Evolutionary conservation across 495 filamentous ascomycete species (phyloP).

Genomic region (Diplogelasinospora grovesii): DNA sequence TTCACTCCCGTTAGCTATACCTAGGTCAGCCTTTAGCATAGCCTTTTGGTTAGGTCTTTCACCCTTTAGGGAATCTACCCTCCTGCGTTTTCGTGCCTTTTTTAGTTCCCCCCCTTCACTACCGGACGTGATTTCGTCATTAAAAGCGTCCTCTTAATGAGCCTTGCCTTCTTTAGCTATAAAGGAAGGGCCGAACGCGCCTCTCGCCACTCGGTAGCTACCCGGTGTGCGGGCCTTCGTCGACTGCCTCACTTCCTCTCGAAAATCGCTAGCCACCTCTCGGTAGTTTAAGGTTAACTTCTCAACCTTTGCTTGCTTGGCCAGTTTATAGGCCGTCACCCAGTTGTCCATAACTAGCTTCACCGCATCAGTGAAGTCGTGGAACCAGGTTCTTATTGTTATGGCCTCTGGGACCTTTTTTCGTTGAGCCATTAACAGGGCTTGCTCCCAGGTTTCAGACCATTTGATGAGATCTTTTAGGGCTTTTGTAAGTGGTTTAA

Average conservation of each 20-base stretch:
- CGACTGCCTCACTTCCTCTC: not conserved
- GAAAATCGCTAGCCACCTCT: too few relatives aligned
- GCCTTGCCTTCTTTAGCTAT: too few relatives aligned
- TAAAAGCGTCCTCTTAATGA: conserved; percentile 4
- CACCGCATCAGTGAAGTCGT: conserved; percentile 1
- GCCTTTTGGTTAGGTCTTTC: too few relatives aligned
- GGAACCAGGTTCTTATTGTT: not conserved
- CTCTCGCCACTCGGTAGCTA: too few relatives aligned
- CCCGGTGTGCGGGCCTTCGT: conserved; percentile 1
- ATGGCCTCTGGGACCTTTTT: not conserved
- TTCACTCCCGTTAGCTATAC: too few relatives aligned
- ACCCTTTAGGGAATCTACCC: too few relatives aligned
- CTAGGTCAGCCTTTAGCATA: too few relatives aligned
- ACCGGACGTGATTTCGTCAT: not conserved
- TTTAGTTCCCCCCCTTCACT: too few relatives aligned
- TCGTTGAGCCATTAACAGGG: not conserved
- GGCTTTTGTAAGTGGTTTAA: too few relatives aligned
- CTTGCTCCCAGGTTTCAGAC: conserved; percentile 1
- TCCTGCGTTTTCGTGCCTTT: too few relatives aligned
- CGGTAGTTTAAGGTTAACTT: too few relatives aligned
- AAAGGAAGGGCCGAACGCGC: too few relatives aligned
- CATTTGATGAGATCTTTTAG: conserved; percentile 3
- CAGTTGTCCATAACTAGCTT: conserved; percentile 2
- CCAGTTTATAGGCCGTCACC: conserved; percentile 1
- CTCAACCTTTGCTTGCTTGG: not conserved